Percentiles rank a stretch among this genome's conserved stretches.
Conservation (phyloP, 176 grass and related monocot species). For the Hordeum vulgare region DNA sequence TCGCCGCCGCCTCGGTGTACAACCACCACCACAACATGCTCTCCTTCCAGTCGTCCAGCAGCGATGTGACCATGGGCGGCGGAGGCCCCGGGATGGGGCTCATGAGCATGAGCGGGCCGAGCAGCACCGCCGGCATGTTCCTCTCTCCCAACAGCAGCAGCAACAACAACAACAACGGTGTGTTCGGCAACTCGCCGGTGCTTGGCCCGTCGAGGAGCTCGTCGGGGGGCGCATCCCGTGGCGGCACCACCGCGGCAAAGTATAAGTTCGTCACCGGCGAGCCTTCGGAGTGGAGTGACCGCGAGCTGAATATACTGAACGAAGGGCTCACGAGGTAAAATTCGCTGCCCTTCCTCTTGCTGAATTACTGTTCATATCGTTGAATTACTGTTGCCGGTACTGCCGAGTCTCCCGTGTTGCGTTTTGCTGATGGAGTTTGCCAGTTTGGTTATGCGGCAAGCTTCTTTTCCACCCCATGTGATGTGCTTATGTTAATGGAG, state of each 20-base stretch:
- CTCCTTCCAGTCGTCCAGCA: conserved; percentile 82
- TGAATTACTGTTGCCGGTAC: not conserved
- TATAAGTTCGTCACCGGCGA: conserved; percentile 60
- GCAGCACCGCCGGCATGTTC: conserved; percentile 36
- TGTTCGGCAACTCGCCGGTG: conserved; percentile 25
- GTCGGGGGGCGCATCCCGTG: conserved; percentile 35
- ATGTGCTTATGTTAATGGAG: conserved; percentile 11
- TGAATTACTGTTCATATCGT: not conserved
- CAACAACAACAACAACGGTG: not conserved
- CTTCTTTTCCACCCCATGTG: conserved; percentile 11
- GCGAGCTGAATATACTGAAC: conserved; percentile 59
- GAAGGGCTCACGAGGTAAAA: conserved; percentile 67
- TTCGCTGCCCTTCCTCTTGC: not conserved
- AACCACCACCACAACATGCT: conserved; percentile 72
- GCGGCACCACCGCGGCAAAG: conserved; percentile 17
- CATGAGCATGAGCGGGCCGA: conserved; percentile 27
- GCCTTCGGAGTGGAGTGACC: conserved; percentile 55
- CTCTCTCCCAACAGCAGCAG: conserved; percentile 17
- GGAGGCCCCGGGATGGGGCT: conserved; percentile 28
- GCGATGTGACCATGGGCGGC: not conserved
- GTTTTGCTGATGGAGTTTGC: conserved; percentile 6
- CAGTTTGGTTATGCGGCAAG: not conserved
- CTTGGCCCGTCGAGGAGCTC: conserved; percentile 49
- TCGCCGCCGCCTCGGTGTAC: conserved; percentile 46
- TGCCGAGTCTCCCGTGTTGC: conserved; percentile 10